Evolutionary conservation across 1,284 basidiomycete species (phyloP), one percentile per base, ranked within the genome.

Genomic region (Cystobasidium slooffiae): DNA sequence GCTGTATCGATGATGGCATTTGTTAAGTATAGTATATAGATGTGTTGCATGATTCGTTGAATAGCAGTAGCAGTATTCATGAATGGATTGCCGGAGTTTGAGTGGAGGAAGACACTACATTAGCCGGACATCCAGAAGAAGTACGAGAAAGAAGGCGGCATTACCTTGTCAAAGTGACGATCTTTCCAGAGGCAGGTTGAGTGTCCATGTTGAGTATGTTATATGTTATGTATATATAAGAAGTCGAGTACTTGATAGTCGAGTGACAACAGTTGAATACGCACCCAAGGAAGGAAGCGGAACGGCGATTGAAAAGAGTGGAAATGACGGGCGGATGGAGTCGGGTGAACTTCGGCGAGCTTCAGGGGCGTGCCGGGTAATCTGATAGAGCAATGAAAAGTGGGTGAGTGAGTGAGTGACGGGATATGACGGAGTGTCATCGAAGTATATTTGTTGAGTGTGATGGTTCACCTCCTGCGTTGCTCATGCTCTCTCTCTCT

Each of bases 121-220:
- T 51, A 16, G 20, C 16, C 47, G 16, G 47, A 20, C 47, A 16
- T 51, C 16, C 47, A 20, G 47, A 51, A 16, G 47, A 51, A 51
- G 14, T 2, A 3, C 1, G 20, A 14, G 16, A 51, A 51, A 14
- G 14, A 16, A 20, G 47, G 47, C 1, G 6, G 16, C 14, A 51
- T 14, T 20, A 72, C 70, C 62, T 65, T 20, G 70, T 73, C 51
- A 73, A 41, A 9, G 70, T 73, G 51, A 73, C 70, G 31, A 73
- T 73, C 70, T 73, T 73, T 16, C 63, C 70, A 22, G 49, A n/a
- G 52, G 58, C 70, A 9, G 63, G 62, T 7, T 49, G 43, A 10
- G 31, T 73, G 62, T 73, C 70, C 70, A 73, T 73, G 59, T 49
- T 22, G 53, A 59, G 39, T 14, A 46, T 12, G 20, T 37, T 20